Evolutionary conservation across 1,139 yeast genomes (phyloP).

Genomic region (Geotrichum aggregatum): DNA sequence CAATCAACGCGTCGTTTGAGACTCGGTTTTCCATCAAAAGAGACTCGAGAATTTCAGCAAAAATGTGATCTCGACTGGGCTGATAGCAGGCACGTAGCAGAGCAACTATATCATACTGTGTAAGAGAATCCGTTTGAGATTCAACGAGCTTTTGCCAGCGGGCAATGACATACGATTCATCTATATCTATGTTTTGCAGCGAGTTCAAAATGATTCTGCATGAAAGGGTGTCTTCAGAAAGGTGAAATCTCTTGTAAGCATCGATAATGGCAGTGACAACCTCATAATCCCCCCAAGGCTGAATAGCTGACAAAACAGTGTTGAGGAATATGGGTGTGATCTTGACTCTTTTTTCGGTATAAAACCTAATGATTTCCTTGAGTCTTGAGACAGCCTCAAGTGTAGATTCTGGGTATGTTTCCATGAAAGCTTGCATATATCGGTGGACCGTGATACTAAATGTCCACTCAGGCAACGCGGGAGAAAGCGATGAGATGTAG

Average conservation of each 20-base stretch:
- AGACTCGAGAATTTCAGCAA: constrained; percentile 16
- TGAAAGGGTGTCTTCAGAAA: constrained; percentile 64
- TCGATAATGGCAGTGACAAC: constrained; percentile 62
- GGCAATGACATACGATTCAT: constrained; percentile 50
- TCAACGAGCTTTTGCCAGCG: constrained; percentile 18
- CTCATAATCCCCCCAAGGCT: constrained; percentile 62
- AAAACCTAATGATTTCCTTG: constrained; percentile 53
- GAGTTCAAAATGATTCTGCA: constrained; percentile 74
- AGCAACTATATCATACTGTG: constrained; percentile 86
- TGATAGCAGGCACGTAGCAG: constrained; percentile 40
- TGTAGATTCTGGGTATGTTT: constrained; percentile 51
- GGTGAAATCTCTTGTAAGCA: constrained; percentile 55
- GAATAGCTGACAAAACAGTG: constrained; percentile 64
- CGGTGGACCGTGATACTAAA: constrained; percentile 66
- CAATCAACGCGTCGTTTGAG: constrained; percentile 12
- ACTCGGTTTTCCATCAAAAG: constrained; percentile 24
- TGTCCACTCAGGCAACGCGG: constrained; percentile 59
- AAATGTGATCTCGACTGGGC: constrained; percentile 16
- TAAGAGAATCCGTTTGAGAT: constrained; percentile 47
- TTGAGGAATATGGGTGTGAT: constrained; percentile 72
- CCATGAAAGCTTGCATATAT: constrained; percentile 65
- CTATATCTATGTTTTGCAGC: constrained; percentile 58
- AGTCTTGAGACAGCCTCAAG: constrained; percentile 56
- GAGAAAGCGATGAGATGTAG: constrained; percentile 63
- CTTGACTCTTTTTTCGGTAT: constrained; percentile 53